Conservation (phyloP, 2,329 filamentous ascomycete species). For the Apiospora kogelbergensis region DNA sequence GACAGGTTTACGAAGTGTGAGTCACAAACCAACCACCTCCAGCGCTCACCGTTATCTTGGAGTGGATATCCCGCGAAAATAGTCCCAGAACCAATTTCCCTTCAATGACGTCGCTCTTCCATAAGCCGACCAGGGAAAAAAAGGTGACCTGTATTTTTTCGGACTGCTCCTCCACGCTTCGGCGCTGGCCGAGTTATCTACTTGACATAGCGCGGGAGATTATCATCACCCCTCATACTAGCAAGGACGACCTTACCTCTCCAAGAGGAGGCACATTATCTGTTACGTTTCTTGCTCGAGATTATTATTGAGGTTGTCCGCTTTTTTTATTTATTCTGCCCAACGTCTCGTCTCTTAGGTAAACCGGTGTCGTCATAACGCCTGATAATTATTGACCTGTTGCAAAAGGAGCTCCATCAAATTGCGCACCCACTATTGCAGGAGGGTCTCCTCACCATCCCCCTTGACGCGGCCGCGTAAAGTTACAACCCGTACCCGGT, state of each 20-base stretch:
- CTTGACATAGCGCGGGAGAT: neutral
- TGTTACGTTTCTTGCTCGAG: neutral
- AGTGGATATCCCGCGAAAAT: neutral
- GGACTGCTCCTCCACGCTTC: neutral
- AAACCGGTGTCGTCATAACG: neutral
- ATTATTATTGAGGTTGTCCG: neutral
- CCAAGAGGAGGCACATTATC: neutral
- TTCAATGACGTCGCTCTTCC: conserved; percentile 9
- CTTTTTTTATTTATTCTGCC: neutral
- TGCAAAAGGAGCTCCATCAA: neutral
- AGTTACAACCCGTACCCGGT: neutral
- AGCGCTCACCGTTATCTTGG: neutral
- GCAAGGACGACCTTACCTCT: neutral
- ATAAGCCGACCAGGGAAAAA: neutral
- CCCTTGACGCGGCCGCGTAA: conserved; percentile 1
- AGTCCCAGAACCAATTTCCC: neutral
- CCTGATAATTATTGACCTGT: neutral
- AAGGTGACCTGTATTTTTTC: neutral
- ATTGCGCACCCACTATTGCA: neutral
- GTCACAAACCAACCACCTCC: neutral
- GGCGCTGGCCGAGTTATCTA: neutral
- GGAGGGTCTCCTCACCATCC: neutral
- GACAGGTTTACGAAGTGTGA: neutral
- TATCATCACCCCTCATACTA: neutral
- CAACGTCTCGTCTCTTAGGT: neutral